phyloP scores from a whole-genome alignment of 176 grass and related monocot genomes.

The Dendrocalamus sinicus region DNA sequence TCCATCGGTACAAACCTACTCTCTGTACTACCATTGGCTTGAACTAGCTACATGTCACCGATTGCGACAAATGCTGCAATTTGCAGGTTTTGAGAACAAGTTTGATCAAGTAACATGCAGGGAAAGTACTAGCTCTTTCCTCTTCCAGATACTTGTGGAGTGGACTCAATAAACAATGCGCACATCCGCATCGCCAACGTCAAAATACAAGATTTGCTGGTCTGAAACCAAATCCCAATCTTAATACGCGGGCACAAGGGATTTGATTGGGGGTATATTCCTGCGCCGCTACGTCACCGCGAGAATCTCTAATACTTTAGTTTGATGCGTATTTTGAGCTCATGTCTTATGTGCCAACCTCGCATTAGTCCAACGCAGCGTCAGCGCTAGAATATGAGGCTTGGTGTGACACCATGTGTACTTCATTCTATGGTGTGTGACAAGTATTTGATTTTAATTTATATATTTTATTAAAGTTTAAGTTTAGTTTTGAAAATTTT shows the following conservation, averaged over 20 bases:
- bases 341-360: constrained; percentile 44
- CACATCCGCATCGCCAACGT: constrained; percentile 47
- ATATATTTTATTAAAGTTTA: too few species aligned
- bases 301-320: constrained; percentile 50
- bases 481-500: too few species aligned
- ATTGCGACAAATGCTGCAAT: constrained; percentile 30
- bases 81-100: constrained; percentile 21
- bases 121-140: constrained; percentile 42
- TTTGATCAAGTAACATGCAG: background rate
- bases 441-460: too few species aligned
- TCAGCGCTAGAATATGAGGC: constrained; percentile 3
- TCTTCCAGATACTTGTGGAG: constrained; percentile 28
- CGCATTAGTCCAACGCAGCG: constrained; percentile 43
- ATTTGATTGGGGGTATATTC: constrained; percentile 56
- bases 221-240: constrained; percentile 39
- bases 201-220: constrained; percentile 25
- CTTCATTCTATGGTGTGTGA: too few species aligned
- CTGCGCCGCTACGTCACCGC: constrained; percentile 36
- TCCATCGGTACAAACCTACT: constrained; percentile 19
- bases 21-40: background rate
- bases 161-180: constrained; percentile 18
- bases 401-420: too few species aligned
- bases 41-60: constrained; percentile 2
- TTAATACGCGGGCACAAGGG: constrained; percentile 36
- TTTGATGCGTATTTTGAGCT: constrained; percentile 25